Evolutionary conservation across 495 filamentous ascomycete genomes (phyloP).

Genomic region (Neurospora hispaniola): DNA sequence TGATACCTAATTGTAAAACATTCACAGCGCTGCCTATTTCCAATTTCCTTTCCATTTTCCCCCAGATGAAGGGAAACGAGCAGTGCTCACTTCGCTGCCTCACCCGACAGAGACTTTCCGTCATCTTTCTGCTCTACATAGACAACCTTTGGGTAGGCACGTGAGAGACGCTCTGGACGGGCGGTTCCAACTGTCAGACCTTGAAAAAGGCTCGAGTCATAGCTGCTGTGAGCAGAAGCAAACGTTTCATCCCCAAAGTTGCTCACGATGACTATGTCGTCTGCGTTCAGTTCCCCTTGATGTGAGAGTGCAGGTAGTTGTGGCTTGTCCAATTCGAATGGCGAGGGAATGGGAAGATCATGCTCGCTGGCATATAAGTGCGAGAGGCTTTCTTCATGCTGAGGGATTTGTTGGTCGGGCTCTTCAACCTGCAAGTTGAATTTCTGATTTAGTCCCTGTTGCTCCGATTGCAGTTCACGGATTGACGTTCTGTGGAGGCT

Average conservation of each 20-base stretch:
- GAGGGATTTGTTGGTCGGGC: neutral
- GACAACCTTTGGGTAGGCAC: constrained; percentile 7
- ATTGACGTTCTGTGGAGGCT: neutral
- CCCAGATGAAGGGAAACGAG: neutral
- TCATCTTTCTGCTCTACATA: neutral
- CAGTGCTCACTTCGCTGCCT: neutral
- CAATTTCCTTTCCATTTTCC: neutral
- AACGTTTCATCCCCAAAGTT: neutral
- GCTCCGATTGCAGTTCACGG: neutral
- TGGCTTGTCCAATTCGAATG: neutral
- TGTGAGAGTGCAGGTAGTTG: neutral
- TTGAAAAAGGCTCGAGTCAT: neutral
- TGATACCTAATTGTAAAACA: neutral
- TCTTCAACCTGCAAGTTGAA: neutral
- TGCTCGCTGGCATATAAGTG: neutral
- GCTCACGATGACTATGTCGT: neutral
- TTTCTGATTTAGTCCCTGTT: neutral
- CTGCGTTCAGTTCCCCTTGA: neutral
- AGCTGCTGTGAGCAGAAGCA: neutral
- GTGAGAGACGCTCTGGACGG: constrained; percentile 9
- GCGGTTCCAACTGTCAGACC: neutral
- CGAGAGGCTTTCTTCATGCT: neutral
- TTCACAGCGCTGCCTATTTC: neutral
- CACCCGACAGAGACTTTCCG: neutral
- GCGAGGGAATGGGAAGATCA: neutral